Conservation (phyloP, 2,329 filamentous ascomycete genomes). For the Fusarium sacchari region DNA sequence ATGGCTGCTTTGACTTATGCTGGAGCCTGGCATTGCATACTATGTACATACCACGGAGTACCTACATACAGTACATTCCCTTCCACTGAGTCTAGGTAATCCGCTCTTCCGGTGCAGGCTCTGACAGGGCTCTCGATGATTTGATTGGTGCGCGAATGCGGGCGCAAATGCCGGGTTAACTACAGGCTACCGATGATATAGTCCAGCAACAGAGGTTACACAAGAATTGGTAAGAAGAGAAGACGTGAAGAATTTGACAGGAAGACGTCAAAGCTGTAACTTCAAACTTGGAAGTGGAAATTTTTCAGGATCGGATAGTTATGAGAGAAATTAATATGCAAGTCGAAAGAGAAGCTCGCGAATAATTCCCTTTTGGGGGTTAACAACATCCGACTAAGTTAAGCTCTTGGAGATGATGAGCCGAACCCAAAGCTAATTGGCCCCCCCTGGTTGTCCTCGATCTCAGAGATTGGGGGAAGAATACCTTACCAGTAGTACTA, state of each 20-base stretch:
- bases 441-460: constrained; percentile 1
- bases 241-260: neutral
- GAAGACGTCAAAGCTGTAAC: neutral
- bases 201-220: constrained; percentile 33
- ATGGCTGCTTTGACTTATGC: constrained; percentile 1
- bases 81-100: constrained; percentile 16
- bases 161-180: constrained; percentile 7
- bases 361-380: neutral
- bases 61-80: neutral
- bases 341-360: neutral
- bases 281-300: neutral
- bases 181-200: constrained; percentile 20
- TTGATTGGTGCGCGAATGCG: constrained; percentile 34
- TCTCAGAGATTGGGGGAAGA: constrained; percentile 27
- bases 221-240: constrained; percentile 1
- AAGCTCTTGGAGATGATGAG: neutral
- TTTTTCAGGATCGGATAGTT: neutral
- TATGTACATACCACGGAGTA: too few relatives aligned
- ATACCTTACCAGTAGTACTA: too few relatives aligned
- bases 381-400: neutral
- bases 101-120: constrained; percentile 19
- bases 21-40: constrained; percentile 9
- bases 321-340: neutral
- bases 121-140: constrained; percentile 11
- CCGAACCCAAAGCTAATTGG: neutral